Evolutionary conservation across 768 basidiomycete species (phyloP).

Genomic region (Tricholoma terreum): DNA sequence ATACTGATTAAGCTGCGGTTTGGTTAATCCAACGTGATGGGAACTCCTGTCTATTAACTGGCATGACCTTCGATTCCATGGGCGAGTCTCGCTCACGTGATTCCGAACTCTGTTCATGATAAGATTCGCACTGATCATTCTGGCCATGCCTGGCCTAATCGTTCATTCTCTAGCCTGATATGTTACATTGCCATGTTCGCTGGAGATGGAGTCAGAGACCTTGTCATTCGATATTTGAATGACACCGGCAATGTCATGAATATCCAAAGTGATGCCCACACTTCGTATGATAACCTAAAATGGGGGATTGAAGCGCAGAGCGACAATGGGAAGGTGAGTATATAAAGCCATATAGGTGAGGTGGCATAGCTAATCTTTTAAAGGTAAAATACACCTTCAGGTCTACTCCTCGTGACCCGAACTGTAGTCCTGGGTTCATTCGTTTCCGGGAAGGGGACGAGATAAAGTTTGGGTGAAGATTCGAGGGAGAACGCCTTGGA

Average conservation of each 20-base stretch:
- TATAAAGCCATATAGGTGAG: background rate
- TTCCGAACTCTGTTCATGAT: conserved; percentile 10
- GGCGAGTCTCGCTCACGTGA: conserved; percentile 8
- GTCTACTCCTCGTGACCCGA: conserved; percentile 3
- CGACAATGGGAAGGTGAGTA: conserved; percentile 4
- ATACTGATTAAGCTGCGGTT: background rate
- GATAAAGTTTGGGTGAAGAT: conserved; percentile 16
- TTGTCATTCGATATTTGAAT: conserved; percentile 3
- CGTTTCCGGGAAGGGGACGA: conserved; percentile 16
- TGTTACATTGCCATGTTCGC: conserved; percentile 8
- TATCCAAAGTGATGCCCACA: conserved; percentile 7
- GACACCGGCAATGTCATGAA: conserved; percentile 11
- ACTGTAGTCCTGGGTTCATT: conserved; percentile 5
- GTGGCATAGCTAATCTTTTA: background rate
- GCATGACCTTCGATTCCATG: conserved; percentile 5
- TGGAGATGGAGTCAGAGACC: conserved; percentile 6
- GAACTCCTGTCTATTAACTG: conserved; percentile 13
- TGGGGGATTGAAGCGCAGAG: conserved; percentile 16
- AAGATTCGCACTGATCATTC: conserved; percentile 3
- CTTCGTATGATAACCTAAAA: conserved; percentile 8
- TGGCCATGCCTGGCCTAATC: background rate
- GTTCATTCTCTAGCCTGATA: conserved; percentile 5
- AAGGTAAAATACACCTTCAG: conserved; percentile 11
- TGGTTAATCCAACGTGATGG: conserved; percentile 18
- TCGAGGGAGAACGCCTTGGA: conserved; percentile 12